Evolutionary conservation across 345 rosid genomes (phyloP).

Genomic region (Linum tenue): DNA sequence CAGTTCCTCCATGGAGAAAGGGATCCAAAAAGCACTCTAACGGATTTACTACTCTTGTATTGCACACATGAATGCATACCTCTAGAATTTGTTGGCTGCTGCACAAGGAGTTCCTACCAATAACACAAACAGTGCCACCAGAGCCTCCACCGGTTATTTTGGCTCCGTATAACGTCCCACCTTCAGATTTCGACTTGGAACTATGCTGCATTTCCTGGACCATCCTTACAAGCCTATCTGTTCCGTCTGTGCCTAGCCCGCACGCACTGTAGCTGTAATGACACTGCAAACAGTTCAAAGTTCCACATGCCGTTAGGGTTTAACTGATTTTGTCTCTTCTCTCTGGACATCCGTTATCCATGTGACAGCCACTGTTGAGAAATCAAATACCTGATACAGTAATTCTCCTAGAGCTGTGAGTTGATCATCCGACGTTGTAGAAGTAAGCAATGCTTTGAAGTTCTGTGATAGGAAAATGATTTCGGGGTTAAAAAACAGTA

Average conservation of each 20-base stretch:
- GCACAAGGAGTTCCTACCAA: slow-evolving; percentile 60
- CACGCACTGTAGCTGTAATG: slow-evolving; percentile 96
- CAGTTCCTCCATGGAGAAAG: too few species aligned
- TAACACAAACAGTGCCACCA: slow-evolving; percentile 87
- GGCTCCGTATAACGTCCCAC: slow-evolving; percentile 83
- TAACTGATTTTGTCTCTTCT: too few species aligned
- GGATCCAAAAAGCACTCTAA: too few species aligned
- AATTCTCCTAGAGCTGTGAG: slow-evolving; percentile 90
- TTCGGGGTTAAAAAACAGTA: too few species aligned
- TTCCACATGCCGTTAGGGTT: not conserved
- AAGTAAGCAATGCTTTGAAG: slow-evolving; percentile 83
- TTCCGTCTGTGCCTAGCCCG: slow-evolving; percentile 87
- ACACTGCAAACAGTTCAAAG: slow-evolving; percentile 38
- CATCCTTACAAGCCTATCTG: slow-evolving; percentile 75
- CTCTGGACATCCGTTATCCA: too few species aligned
- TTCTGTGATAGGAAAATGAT: slow-evolving; percentile 31
- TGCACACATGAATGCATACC: slow-evolving; percentile 24
- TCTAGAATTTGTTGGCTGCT: slow-evolving; percentile 88
- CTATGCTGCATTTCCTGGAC: slow-evolving; percentile 85
- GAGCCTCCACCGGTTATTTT: slow-evolving; percentile 98
- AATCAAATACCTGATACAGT: slow-evolving; percentile 61
- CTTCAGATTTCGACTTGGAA: not conserved
- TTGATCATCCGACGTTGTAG: slow-evolving; percentile 77
- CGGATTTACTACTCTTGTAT: too few species aligned
- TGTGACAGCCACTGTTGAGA: not conserved